Evolutionary conservation across 768 basidiomycete species (phyloP), one percentile per base, ranked within the genome.

Genomic region (Pluteus cervinus): DNA sequence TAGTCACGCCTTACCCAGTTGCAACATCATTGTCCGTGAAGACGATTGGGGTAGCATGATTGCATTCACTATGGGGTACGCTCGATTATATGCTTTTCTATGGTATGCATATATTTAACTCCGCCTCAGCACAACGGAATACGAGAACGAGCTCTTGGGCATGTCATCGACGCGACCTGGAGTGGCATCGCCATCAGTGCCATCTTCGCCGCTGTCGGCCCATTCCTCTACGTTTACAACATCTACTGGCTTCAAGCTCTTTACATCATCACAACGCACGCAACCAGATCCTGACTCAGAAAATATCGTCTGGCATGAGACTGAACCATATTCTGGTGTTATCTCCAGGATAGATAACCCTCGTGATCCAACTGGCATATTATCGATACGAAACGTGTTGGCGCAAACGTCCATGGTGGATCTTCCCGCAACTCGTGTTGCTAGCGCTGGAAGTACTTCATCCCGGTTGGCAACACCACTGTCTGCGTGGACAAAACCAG

Each of bases 1-100:
- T 7, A 78, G 66, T 50, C 79, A 86, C 61, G 74, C 71, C 22
- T 62, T 82, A 12, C 81, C 83, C n/a, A 74, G 75, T 3, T 71
- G 77, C 6, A 79, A 74, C 49, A 66, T 84, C 4, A 69, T 85
- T 41, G 72, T 86, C 7, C 55, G 73, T 33, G 85, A 86, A 50
- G 68, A 73, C 49, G 82, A 85, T 54, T 81, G 78, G 81, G 81
- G 82, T 6, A 85, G 81, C 53, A 76, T 87, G 33, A 86, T 86
- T 45, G 78, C 84, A 5, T 85, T 81, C 56, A 83, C 81, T 6
- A 57, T 86, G 34, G 81, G 80, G 81, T 81, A 43, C 14, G 62
- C 52, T 23, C 7, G 25, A 34, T 26, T 41, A 11, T 24, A 25
- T 43, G 14, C 5, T 36, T 25, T 37, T 29, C 20, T 30, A 29